Conservation (phyloP, 2,329 filamentous ascomycete species). For the Pseudocercospora macadamiae region DNA sequence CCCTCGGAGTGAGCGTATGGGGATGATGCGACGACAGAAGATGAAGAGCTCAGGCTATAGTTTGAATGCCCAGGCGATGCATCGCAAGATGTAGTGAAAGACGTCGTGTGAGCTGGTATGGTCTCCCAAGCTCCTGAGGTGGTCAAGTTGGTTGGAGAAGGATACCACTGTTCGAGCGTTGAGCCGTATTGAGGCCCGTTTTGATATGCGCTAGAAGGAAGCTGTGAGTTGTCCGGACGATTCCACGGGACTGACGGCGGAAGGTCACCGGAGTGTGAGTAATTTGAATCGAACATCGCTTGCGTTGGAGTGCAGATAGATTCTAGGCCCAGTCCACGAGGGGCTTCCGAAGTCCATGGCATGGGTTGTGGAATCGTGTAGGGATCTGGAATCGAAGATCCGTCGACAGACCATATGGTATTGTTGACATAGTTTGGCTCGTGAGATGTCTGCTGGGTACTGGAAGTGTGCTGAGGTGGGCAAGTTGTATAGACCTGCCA, state of each 20-base stretch:
- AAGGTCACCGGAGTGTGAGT: conserved; percentile 7
- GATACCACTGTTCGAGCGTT: conserved; percentile 17
- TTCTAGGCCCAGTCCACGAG: conserved; percentile 12
- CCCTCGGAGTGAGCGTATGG: conserved; percentile 30
- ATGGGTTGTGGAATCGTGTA: conserved; percentile 21
- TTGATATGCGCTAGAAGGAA: conserved; percentile 3
- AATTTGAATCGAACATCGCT: conserved; percentile 15
- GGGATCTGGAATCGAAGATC: conserved; percentile 15
- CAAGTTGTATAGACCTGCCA: conserved; percentile 18
- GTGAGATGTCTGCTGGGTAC: neutral
- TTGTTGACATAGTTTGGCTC: conserved; percentile 9
- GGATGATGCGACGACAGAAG: conserved; percentile 29
- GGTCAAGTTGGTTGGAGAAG: conserved; percentile 20
- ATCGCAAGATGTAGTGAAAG: conserved; percentile 16
- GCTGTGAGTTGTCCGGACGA: neutral
- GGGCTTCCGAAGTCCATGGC: conserved; percentile 19
- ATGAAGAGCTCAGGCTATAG: conserved; percentile 27
- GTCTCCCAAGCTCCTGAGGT: conserved; percentile 20
- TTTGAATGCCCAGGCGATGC: conserved; percentile 28
- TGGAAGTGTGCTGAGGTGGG: conserved; percentile 6
- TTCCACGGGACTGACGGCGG: neutral
- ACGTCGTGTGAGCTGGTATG: neutral
- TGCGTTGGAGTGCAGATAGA: conserved; percentile 25
- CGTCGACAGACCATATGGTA: conserved; percentile 7
- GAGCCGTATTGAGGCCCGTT: conserved; percentile 1